These are phyloP conservation scores for Eragrostis nindensis DNA, from an alignment of 176 grass and related monocot genomes.

Conservation along the genomic window DNA sequence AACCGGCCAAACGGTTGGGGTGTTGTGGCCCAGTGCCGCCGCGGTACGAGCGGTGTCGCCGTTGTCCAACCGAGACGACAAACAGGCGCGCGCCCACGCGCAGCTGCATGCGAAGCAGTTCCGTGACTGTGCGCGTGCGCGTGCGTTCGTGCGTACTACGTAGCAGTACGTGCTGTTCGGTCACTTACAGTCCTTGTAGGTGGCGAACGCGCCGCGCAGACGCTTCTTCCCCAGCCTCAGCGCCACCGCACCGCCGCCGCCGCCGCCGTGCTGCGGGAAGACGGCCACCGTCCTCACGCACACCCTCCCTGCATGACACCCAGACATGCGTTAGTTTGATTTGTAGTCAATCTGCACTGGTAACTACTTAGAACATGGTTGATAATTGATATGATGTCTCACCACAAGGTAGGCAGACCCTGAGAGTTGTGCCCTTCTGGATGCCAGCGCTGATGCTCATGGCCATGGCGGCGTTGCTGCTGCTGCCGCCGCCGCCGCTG, in stretches of 20 bases:
- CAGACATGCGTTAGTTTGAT: neutral
- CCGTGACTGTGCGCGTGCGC: neutral
- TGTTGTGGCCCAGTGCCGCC: neutral
- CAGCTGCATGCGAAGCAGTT: neutral
- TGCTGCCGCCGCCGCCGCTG: neutral
- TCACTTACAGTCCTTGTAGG: conserved; percentile 66
- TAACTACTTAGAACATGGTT: neutral
- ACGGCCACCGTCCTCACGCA: conserved; percentile 61
- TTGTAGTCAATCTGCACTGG: neutral
- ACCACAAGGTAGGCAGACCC: conserved; percentile 71
- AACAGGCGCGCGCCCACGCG: conserved; percentile 3
- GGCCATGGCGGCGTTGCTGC: conserved; percentile 33
- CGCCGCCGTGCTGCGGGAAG: conserved; percentile 41
- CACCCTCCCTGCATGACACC: conserved; percentile 60
- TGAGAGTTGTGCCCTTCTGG: conserved; percentile 64
- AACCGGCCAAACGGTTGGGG: conserved; percentile 5
- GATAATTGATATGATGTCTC: neutral
- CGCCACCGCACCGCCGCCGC: conserved; percentile 44
- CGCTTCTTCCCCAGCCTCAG: conserved; percentile 77
- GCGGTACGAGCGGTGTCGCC: neutral
- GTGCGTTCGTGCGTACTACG: neutral
- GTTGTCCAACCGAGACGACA: neutral
- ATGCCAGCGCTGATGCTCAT: conserved; percentile 58
- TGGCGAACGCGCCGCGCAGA: conserved; percentile 63
- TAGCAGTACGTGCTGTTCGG: neutral